phyloP scores from a whole-genome alignment of 306 rosid genomes.

The Fragaria nilgerrensis region DNA sequence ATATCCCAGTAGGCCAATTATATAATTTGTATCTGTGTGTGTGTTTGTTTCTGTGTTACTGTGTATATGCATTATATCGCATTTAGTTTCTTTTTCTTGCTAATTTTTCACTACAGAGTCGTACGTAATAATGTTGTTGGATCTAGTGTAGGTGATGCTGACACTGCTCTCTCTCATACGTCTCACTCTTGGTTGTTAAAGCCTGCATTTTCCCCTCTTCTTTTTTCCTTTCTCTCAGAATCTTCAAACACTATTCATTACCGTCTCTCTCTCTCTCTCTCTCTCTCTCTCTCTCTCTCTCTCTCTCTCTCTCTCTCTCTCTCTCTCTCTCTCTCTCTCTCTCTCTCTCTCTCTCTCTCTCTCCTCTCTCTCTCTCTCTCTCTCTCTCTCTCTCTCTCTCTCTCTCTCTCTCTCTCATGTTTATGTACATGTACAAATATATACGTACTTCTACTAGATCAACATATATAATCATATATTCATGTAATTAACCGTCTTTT shows the following conservation, averaged over 20 bases:
- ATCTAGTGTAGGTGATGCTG: constrained; percentile 8
- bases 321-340: background rate
- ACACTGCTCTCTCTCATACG: background rate
- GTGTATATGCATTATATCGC: background rate
- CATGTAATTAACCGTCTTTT: background rate
- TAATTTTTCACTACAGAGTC: background rate
- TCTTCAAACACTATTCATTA: background rate
- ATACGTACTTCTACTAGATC: background rate
- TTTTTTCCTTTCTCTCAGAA: background rate
- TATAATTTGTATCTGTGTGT: background rate
- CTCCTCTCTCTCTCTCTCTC: background rate
- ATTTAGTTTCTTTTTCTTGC: background rate
- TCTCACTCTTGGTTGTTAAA: constrained; percentile 3
- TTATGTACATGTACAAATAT: background rate
- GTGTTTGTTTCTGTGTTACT: no score
- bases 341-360: background rate
- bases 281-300: background rate
- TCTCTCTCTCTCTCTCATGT: background rate
- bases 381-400: background rate
- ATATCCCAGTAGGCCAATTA: background rate
- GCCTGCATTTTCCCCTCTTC: background rate
- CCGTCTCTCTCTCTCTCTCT: background rate
- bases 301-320: background rate
- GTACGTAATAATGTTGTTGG: background rate
- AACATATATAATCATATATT: background rate